Evolutionary conservation across 441 rosid genomes (phyloP), one percentile per base, ranked within the genome.

Genomic region (Erysimum cheiri): DNA sequence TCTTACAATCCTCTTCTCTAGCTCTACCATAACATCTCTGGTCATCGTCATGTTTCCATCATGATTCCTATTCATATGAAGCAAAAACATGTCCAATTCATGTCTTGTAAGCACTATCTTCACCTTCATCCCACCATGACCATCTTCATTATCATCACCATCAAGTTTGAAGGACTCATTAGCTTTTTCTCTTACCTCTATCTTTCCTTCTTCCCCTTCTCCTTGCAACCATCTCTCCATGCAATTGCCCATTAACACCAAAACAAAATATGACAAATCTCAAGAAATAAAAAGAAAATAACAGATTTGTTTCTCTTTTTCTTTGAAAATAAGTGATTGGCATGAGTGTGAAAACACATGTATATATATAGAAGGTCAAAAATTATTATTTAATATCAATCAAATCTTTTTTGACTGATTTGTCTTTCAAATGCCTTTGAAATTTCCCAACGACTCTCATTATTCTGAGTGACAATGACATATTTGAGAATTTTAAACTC

Each of bases 21-120:
- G 79, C 73, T 87, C 88, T 26, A 39, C 68, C 84, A 91, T 36
- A 8, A 83, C 60, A 64, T 84, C 85, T 49, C 72, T 86, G 7
- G 89, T 57, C 29, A 69, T 80, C 62, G 36, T 80, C 31, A 74
- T 80, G 69, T 58, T 74, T 14, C 79, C 86, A 54, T 71, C 68
- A 13, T 75, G 69, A 33, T 40, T 67, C 65, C 3, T 68, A 60
- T 77, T 70, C 63, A 91, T 73, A 52, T 82, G 84, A 68, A 76
- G 63, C 84, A 91, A 75, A 71, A 94, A 65, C 90, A 81, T 80
- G 62, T 86, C 86, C 2, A 94, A 52, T 73, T 94, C 96, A 44
- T 91, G 91, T 73, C 81, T 88, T 26, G 86, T 83, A 64, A 94
- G 85, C 61, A 91, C 81, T 58, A 94, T 82, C 85, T 94, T 89